Evolutionary conservation across 208 protist species (phyloP), one percentile per base, ranked within the genome.

Genomic region (Acanthamoeba healyi): DNA sequence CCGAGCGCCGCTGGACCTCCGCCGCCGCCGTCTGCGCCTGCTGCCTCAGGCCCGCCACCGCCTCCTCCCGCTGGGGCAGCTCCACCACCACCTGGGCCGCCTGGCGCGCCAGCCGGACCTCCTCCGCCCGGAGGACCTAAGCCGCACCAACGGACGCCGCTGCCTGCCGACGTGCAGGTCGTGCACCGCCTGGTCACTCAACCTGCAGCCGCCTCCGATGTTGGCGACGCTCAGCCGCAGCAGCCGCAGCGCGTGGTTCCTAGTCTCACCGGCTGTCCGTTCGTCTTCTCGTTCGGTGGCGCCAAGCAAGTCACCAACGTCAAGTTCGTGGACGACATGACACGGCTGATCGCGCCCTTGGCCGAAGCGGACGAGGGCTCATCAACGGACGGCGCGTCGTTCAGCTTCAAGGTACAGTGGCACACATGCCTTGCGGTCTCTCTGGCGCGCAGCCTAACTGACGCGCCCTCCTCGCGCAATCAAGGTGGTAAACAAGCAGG

Each of bases 161-260:
- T 89, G 34, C 38, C 81, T 10, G n/a, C 81, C 22, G 51, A 89
- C 14, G 51, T 89, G 49, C 81, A 67, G 38, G 81, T 89, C 32
- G 4, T 89, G 14, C 81, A 89, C 51, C 44, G 81, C 15, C 15
- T 72, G 63, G 56, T 29, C 15, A 63, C 56, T 15, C 29, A 6
- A 51, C 34, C 34, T 5, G 38, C 22, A 3, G 5, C 65, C 29
- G 7, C n/a, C 34, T 0, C 2, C 17, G 38, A 58, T n/a, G 79
- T 24, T 6, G 9, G 42, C 19, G 42, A 54, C 74, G 74, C 54
- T 17, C 36, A 3, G 32, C 12, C 36, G 10, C 2, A 7, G 10
- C 67, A 79, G 67, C 34, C 36, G 1, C 12, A 65, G 58, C 58
- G 26, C 0, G 34, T 15, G 67, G 22, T 36, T 24, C 67, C 29